phyloP scores from a whole-genome alignment of 2,329 filamentous ascomycete species.

The Exophiala bonariae region DNA sequence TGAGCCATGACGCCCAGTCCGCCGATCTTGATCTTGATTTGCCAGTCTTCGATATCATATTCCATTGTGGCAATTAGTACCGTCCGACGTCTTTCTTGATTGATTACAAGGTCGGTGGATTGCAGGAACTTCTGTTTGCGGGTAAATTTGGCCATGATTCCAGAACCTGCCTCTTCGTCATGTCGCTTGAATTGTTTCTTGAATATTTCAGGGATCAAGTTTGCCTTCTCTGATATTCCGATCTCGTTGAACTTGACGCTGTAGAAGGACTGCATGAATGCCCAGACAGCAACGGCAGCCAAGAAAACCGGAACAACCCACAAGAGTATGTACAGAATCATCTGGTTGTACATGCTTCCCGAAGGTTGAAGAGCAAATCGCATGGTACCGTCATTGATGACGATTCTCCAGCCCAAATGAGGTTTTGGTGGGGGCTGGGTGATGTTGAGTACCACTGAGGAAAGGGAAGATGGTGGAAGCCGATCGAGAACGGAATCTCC shows the following conservation, averaged over 20 bases:
- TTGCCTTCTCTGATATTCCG: conserved; percentile 53
- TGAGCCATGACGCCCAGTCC: conserved; percentile 70
- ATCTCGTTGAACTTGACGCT: conserved; percentile 63
- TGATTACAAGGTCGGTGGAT: conserved; percentile 49
- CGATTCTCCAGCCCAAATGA: conserved; percentile 56
- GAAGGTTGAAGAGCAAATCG: conserved; percentile 54
- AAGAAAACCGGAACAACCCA: conserved; percentile 54
- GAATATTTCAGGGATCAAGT: conserved; percentile 38
- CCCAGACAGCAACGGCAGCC: conserved; percentile 52
- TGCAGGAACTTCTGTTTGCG: conserved; percentile 41
- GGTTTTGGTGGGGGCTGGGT: conserved; percentile 56
- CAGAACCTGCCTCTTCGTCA: conserved; percentile 17
- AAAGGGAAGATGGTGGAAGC: conserved; percentile 59
- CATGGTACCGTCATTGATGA: conserved; percentile 56
- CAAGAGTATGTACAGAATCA: conserved; percentile 56
- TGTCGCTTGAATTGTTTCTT: conserved; percentile 36
- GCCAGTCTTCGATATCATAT: conserved; percentile 70
- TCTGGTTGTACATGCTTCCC: conserved; percentile 56
- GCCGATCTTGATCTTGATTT: conserved; percentile 70
- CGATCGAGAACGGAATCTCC: conserved; percentile 61
- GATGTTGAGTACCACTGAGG: conserved; percentile 59
- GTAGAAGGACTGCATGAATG: conserved; percentile 64
- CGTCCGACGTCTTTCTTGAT: conserved; percentile 52
- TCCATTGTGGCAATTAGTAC: conserved; percentile 71
- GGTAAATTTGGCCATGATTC: conserved; percentile 15